Conservation (phyloP, 306 rosid genomes). For the Glycine soja region DNA sequence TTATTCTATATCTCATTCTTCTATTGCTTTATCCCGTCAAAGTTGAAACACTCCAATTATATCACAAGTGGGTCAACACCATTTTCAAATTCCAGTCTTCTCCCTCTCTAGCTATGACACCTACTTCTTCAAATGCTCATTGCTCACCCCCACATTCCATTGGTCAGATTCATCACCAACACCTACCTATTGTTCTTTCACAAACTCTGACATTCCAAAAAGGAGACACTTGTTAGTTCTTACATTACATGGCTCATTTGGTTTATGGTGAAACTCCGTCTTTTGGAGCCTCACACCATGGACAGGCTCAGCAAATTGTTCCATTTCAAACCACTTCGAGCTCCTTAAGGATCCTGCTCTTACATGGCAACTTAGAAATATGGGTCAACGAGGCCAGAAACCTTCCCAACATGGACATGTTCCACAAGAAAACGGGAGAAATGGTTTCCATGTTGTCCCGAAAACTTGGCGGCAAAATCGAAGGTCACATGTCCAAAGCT, state of each 20-base stretch:
- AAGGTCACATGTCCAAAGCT: slow-evolving; percentile 47
- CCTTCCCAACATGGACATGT: slow-evolving; percentile 82
- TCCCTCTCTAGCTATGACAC: not conserved
- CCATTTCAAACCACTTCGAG: slow-evolving; percentile 60
- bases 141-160: not conserved
- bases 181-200: slow-evolving; percentile 17
- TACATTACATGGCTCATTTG: slow-evolving; percentile 52
- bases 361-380: slow-evolving; percentile 82
- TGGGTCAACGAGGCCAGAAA: slow-evolving; percentile 65
- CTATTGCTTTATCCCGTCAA: not conserved
- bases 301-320: slow-evolving; percentile 60
- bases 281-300: slow-evolving; percentile 72
- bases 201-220: not conserved
- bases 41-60: not conserved
- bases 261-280: slow-evolving; percentile 58
- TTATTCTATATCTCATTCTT: not conserved
- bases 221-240: not conserved
- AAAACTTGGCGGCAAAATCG: slow-evolving; percentile 47
- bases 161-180: slow-evolving; percentile 8
- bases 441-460: slow-evolving; percentile 56
- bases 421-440: slow-evolving; percentile 66
- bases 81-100: slow-evolving; percentile 18
- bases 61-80: not conserved
- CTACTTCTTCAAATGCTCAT: not conserved
- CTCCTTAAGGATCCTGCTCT: slow-evolving; percentile 61